Evolutionary conservation across 1,284 basidiomycete species (phyloP), one percentile per base, ranked within the genome.

Genomic region (Trametes pubescens): DNA sequence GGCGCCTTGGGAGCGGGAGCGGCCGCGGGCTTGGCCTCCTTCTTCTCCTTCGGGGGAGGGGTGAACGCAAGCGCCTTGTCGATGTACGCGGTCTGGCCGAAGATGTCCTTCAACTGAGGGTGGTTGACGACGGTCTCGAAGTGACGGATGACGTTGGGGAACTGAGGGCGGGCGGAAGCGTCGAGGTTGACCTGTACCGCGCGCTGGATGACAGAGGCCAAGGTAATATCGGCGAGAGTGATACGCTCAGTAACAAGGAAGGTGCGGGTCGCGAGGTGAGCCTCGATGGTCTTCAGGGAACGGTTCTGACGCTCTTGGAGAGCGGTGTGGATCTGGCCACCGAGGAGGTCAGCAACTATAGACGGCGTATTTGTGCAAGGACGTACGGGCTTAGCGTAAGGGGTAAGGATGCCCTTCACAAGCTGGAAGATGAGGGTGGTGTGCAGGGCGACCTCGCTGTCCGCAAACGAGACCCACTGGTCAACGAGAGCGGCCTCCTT

Each of bases 231-330:
- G 69, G 96, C 97, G 58, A 97, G 85, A 65, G 96, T 95, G 84
- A 99, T 90, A 73, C 96, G 94, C 78, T 99, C 94, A 73, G 91
- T 91, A 61, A 96, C 95, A 73, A 98, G 86, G 88, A 91, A 99
- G 59, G 97, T 99, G 75, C 87, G 88, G 66, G 86, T 84, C 63
- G 85, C 78, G 74, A 99, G 88, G 81, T 93, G 84, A 56, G 82
- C 78, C 75, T 99, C 87, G 68, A 99, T 83, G 69, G 86, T 87
- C 59, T 80, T 81, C 57, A 94, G 82, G 29, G 84, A 77, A 64
- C 85, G 86, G 47, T 78, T 71, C 67, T 86, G 81, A 53, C 82
- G 83, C 57, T 92, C 88, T 29, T 79, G 72, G 64, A 86, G 73
- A 54, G 67, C 65, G 59, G 74, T 84, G 77, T 91, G 89, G 66